Evolutionary conservation across 2,329 filamentous ascomycete species (phyloP).

Genomic region (Paecilomyces fulvus): DNA sequence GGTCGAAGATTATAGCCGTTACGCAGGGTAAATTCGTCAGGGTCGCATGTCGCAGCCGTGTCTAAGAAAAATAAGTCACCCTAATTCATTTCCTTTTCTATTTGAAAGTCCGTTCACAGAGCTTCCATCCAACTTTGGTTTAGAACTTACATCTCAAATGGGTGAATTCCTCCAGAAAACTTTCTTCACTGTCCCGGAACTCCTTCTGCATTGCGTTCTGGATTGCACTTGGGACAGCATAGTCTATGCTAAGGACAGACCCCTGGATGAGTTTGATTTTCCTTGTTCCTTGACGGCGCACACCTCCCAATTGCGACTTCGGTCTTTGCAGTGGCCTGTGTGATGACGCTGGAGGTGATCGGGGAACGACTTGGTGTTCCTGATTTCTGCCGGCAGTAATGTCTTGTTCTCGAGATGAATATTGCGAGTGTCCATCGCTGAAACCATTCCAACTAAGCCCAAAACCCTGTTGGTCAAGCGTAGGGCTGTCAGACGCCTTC

Average conservation of each 20-base stretch:
- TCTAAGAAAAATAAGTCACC: constrained; percentile 38
- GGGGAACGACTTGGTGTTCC: no score
- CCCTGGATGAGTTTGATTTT: constrained; percentile 98
- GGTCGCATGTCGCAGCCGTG: constrained; percentile 94
- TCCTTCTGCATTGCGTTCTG: constrained; percentile 92
- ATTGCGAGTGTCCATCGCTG: no score
- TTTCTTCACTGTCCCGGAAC: constrained; percentile 80
- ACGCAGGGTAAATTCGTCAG: constrained; percentile 96
- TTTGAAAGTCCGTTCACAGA: not conserved
- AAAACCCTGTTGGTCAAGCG: no score
- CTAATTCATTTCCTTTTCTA: not conserved
- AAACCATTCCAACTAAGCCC: no score
- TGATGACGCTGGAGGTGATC: no score
- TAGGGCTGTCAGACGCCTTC: no score
- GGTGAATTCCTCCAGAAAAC: constrained; percentile 89
- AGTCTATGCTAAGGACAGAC: constrained; percentile 92
- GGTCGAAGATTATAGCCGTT: constrained; percentile 98
- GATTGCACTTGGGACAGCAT: constrained; percentile 93
- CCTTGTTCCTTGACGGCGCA: constrained; percentile 89
- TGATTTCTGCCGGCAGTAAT: no score
- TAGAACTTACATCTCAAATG: constrained; percentile 76
- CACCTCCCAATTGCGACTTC: constrained; percentile 53
- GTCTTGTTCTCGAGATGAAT: no score
- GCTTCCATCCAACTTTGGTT: not conserved
- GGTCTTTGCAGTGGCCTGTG: constrained; percentile 53